phyloP scores from a whole-genome alignment of 129 eudicot genomes.

The Lactuca saligna region DNA sequence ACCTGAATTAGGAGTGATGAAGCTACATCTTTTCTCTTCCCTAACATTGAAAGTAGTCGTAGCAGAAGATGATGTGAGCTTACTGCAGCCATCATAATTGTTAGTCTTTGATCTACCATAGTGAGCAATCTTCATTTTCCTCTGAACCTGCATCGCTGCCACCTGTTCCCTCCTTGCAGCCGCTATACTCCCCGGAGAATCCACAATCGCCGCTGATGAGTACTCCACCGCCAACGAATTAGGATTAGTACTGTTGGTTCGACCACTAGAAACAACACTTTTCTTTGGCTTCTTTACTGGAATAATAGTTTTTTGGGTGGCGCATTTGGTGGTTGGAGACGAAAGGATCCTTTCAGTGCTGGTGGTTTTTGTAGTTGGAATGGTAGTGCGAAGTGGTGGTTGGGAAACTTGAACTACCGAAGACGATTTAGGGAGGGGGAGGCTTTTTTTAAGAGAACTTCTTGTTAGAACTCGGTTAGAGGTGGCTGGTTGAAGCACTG shows the following conservation, averaged over 20 bases:
- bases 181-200: constrained; percentile 69
- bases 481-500: constrained; percentile 59
- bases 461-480: constrained; percentile 47
- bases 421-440: constrained; percentile 16
- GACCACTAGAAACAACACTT: neutral
- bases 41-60: constrained; percentile 6
- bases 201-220: constrained; percentile 44
- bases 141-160: constrained; percentile 53
- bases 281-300: constrained; percentile 36
- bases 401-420: neutral
- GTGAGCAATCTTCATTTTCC: constrained; percentile 79
- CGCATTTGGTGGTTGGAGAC: constrained; percentile 19
- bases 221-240: constrained; percentile 36
- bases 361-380: constrained; percentile 6
- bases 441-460: constrained; percentile 27
- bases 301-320: constrained; percentile 5
- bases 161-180: constrained; percentile 75
- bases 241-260: constrained; percentile 7
- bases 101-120: constrained; percentile 66
- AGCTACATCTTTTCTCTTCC: constrained; percentile 66
- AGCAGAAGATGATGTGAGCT: constrained; percentile 21
- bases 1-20: constrained; percentile 77
- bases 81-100: constrained; percentile 36
- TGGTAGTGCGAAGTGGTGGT: constrained; percentile 4
- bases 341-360: constrained; percentile 21